phyloP scores from a whole-genome alignment of 768 basidiomycete genomes.

The Tylopilus vinaceipallidus region DNA sequence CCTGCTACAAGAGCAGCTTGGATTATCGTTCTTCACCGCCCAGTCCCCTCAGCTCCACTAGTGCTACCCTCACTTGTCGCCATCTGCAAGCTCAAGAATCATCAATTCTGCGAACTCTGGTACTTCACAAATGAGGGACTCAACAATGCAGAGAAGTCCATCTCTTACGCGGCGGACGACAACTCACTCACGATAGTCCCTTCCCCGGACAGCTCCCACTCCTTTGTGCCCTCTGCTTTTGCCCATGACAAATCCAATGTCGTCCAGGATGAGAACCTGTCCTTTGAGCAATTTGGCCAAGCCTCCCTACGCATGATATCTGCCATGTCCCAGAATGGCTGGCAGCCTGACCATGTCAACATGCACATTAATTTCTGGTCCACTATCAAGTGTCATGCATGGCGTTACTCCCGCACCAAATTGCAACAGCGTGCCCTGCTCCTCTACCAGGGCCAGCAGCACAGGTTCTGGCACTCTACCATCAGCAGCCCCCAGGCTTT shows the following conservation, averaged over 20 bases:
- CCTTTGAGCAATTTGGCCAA: background rate
- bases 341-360: background rate
- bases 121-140: background rate
- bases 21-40: too few relatives aligned
- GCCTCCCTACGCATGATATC: background rate
- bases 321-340: background rate
- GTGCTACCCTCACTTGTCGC: background rate
- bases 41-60: background rate
- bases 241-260: background rate
- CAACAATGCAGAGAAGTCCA: background rate
- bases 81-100: background rate
- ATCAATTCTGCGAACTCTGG: background rate
- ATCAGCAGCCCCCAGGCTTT: background rate
- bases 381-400: background rate
- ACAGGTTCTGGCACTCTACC: slow-evolving; percentile 22
- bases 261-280: background rate
- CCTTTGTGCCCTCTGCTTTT: background rate
- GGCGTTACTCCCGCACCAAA: background rate
- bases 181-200: background rate
- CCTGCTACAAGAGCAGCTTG: too few relatives aligned
- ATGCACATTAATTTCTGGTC: background rate
- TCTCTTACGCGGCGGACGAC: background rate
- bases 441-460: slow-evolving; percentile 8
- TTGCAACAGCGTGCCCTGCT: background rate
- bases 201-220: background rate